Base-by-base conservation (phyloP, 768 basidiomycete species). In the Tulasnella sp. region DNA sequence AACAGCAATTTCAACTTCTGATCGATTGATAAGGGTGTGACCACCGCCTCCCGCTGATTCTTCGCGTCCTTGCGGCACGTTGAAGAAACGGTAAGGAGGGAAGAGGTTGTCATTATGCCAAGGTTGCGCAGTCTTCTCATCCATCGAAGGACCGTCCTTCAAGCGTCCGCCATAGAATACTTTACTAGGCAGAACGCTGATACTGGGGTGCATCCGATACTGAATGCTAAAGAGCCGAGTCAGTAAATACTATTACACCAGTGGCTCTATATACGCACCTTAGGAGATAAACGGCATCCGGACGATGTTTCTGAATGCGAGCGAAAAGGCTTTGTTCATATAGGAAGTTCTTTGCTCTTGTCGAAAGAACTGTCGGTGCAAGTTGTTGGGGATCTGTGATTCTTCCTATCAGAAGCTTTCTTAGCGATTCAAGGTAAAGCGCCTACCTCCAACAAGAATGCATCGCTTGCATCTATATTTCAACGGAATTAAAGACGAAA, bases 151-250 rank as follows among this genome's bases (percentile, higher is more conserved):
- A 0, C 98, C 98, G 83, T 99, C 95, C 67, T 88, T 85, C 13
- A 99, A 86, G 46, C 88, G 87, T 9, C 91, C 90, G 75, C 91
- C 85, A 83, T 99, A 99, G 85, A 99, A 99, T 1, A 95, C 84
- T 70, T 87, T 87, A 79, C 96, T 98, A 0, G 98, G 98, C 23
- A 99, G 88, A 73, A 86, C 86, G 80, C 95, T 97, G 82, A 99
- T 98, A 74, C 94, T 91, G 1, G 97, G 97, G 83, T 99, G 96
- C 98, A 99, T 99, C 80, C 98, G 96, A 83, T 99, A 99, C 85
- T 99, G 98, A 57, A 99, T 99, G 81, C 97, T 98, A 78, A 79
- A 71, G 16, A 32, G 10, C 42, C 1, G 44, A 16, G 77, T 46
- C 29, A 35, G 69, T 3, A 29, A 57, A 51, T n/a, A 61, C 3